Evolutionary conservation across 1,284 basidiomycete species (phyloP), one percentile per base, ranked within the genome.

Genomic region (Papiliotrema fonsecae): DNA sequence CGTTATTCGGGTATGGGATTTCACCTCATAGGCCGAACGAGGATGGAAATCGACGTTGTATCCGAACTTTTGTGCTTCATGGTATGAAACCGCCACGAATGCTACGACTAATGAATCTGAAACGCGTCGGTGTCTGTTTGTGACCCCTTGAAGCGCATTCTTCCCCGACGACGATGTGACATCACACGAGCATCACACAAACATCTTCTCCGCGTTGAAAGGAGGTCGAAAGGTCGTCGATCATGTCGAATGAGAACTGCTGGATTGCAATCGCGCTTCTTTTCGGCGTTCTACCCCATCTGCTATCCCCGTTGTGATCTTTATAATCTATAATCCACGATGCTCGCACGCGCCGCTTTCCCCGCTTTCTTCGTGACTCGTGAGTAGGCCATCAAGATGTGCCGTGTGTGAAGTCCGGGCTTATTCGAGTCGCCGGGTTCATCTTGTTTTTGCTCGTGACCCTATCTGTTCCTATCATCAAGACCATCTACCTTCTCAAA

Each of bases 371-470:
- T 65, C 56, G 47, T 69, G 32, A 66, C 62, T n/a, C 51, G 68
- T 68, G 41, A 61, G 64, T 56, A 10, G n/a, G 28, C 24, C 42
- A n/a, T n/a, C n/a, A n/a, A n/a, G n/a, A n/a, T n/a, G n/a, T n/a
- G n/a, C n/a, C n/a, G n/a, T n/a, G n/a, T n/a, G n/a, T n/a, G n/a
- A n/a, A n/a, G n/a, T n/a, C n/a, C n/a, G n/a, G n/a, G n/a, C 32
- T 49, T 9, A 38, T 19, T 7, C 4, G 6, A 70, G 69, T 84
- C 49, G 60, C 67, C 3, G 78, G 82, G 6, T 87, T 84, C 67
- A 41, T 86, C n/a, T 78, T 88, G 42, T 79, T 85, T 50, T 76
- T 88, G 22, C 78, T 88, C 49, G 82, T 86, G 47, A 84, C 82
- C 4, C 72, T 88, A 52, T 87, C 85, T 6, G 69, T 84, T 22